phyloP scores from a whole-genome alignment of 2,329 filamentous ascomycete genomes.

The Alternaria metachromatica region DNA sequence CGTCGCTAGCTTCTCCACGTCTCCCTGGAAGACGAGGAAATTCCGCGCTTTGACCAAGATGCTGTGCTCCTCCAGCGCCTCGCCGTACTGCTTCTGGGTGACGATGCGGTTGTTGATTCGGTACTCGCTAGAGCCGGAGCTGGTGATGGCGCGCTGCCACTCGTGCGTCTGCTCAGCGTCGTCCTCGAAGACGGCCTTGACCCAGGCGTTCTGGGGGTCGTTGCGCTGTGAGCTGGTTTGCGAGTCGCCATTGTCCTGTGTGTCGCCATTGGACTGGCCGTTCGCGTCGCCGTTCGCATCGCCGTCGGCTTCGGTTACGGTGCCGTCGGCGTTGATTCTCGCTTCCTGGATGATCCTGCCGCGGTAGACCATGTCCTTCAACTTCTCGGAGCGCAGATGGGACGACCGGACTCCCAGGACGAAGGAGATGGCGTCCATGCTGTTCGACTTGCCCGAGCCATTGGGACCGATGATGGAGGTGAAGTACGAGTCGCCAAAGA shows the following conservation, averaged over 20 bases:
- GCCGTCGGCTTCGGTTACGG: conserved; percentile 61
- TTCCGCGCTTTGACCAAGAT: conserved; percentile 98
- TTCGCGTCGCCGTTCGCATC: conserved; percentile 46
- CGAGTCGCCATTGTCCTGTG: conserved; percentile 58
- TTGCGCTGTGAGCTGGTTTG: conserved; percentile 69
- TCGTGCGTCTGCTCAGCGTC: conserved; percentile 93
- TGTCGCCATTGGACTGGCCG: conserved; percentile 38
- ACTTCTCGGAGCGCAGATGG: conserved; percentile 91
- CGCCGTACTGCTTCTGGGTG: conserved; percentile 90
- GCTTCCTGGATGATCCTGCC: conserved; percentile 91
- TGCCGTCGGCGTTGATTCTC: conserved; percentile 89
- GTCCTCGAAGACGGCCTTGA: conserved; percentile 99
- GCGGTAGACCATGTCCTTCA: conserved; percentile 94
- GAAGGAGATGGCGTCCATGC: conserved; percentile 99
- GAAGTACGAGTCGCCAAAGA: conserved; percentile 98
- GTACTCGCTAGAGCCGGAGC: conserved; percentile 88
- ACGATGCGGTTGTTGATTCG: conserved; percentile 93
- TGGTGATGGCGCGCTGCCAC: conserved; percentile 96
- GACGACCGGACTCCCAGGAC: conserved; percentile 98
- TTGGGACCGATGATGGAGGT: conserved; percentile 99
- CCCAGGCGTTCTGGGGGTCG: conserved; percentile 95
- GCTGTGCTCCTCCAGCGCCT: conserved; percentile 88
- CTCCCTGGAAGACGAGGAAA: conserved; percentile 97
- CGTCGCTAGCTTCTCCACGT: conserved; percentile 95
- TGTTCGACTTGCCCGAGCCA: conserved; percentile 99